phyloP scores from a whole-genome alignment of 108 stramenopile genomes.

The Fragilariopsis cylindrus region DNA sequence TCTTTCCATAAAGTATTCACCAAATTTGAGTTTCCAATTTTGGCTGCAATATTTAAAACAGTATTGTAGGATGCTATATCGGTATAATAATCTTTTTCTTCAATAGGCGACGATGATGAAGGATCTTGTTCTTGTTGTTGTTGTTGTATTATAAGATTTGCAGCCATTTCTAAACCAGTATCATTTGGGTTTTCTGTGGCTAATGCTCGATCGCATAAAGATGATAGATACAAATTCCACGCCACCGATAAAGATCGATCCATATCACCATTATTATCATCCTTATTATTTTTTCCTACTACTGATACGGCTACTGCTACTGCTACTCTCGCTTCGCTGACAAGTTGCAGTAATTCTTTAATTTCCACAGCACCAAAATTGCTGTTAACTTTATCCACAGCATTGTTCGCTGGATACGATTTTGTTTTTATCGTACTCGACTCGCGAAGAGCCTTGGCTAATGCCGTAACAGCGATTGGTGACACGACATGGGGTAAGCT shows the following conservation, averaged over 20 bases:
- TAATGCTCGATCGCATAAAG: slow-evolving; percentile 57
- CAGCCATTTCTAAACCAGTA: slow-evolving; percentile 15
- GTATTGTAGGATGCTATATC: slow-evolving; percentile 62
- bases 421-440: background rate
- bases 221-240: slow-evolving; percentile 71
- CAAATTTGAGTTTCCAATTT: slow-evolving; percentile 43
- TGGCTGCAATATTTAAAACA: slow-evolving; percentile 56
- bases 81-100: slow-evolving; percentile 12
- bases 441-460: slow-evolving; percentile 2
- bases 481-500: background rate
- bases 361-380: slow-evolving; percentile 4
- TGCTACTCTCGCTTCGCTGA: slow-evolving; percentile 5
- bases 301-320: background rate
- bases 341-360: slow-evolving; percentile 11
- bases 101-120: slow-evolving; percentile 19
- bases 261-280: slow-evolving; percentile 1
- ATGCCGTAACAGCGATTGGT: background rate
- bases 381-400: background rate
- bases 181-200: slow-evolving; percentile 17
- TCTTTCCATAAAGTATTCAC: slow-evolving; percentile 44
- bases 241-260: background rate
- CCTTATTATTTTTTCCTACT: slow-evolving; percentile 11
- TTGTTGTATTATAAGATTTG: background rate
- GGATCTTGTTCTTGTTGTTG: slow-evolving; percentile 29
- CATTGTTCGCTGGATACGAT: slow-evolving; percentile 21